Evolutionary conservation across 768 basidiomycete species (phyloP).

Genomic region (Auricularia cornea): DNA sequence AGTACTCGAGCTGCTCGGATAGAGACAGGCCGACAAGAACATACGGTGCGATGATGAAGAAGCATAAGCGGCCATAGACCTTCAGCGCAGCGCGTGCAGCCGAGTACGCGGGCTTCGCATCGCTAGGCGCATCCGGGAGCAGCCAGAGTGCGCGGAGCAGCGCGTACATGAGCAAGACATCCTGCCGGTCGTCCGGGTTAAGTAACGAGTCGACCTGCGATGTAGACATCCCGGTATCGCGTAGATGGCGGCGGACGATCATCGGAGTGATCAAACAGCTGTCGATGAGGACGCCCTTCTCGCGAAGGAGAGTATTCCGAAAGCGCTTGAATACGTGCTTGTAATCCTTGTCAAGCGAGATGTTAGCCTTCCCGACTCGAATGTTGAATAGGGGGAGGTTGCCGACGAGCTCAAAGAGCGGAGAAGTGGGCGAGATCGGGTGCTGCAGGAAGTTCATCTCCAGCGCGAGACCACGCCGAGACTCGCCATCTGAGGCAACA

Average conservation of each 20-base stretch:
- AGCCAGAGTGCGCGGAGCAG: constrained; percentile 20
- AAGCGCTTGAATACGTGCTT: constrained; percentile 28
- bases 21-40: constrained; percentile 22
- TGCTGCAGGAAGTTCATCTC: constrained; percentile 17
- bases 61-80: constrained; percentile 15
- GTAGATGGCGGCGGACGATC: constrained; percentile 18
- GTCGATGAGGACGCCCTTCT: constrained; percentile 15
- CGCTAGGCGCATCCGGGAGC: constrained; percentile 10
- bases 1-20: constrained; percentile 24
- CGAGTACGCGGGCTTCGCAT: constrained; percentile 11
- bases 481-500: constrained; percentile 26
- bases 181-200: constrained; percentile 25
- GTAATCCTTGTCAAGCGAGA: constrained; percentile 28
- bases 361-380: constrained; percentile 25
- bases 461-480: constrained; percentile 18
- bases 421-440: constrained; percentile 13
- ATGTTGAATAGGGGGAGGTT: constrained; percentile 20
- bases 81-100: constrained; percentile 16
- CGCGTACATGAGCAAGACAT: constrained; percentile 21
- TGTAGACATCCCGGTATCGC: constrained; percentile 1
- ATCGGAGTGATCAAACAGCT: constrained; percentile 18
- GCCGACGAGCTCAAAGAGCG: constrained; percentile 18
- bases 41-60: constrained; percentile 23
- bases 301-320: constrained; percentile 22
- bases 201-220: constrained; percentile 14